Evolutionary conservation across 345 rosid genomes (phyloP), one percentile per base, ranked within the genome.

Genomic region (Diplotaxis tenuifolia): DNA sequence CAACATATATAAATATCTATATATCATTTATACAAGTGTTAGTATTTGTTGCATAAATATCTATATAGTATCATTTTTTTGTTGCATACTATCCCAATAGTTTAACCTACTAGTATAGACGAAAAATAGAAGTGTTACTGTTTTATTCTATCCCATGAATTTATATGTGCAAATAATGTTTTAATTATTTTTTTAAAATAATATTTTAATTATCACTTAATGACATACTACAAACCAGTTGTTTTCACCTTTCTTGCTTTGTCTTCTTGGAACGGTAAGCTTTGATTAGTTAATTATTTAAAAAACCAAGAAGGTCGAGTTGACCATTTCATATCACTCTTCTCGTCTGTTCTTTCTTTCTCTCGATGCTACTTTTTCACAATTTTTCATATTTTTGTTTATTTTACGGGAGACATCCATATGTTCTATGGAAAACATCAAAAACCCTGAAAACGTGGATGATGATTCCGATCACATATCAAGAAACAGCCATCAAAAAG

Each of bases 271-370:
- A 55, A 55, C 22, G 54, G 71, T 70, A 54, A n/a, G 16, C 16
- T 11, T 40, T 40, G 49, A 40, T 40, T 40, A 40, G 49, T 12
- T 14, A 40, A 40, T 2, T 40, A 25, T n/a, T 36, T 42, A 42
- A 28, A 9, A 7, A 55, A 55, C 18, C 47, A 62, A 29, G 34
- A 47, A 53, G 31, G 16, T 47, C 34, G 23, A 40, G 76, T 77
- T 77, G 80, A 77, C 76, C 10, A 77, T 34, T 19, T 58, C 58
- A 59, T 77, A 22, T 31, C 9, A 42, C 16, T n/a, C 56, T 56
- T 64, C 60, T 22, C 31, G 8, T 55, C 29, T 56, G 2, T 31
- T 53, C 55, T 18, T 65, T 5, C 36, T 71, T 22, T 57, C 34
- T 65, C 47, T 70, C 34, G 1, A 7, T 42, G 70, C 29, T 63